Conservation (phyloP, 768 basidiomycete genomes). For the Clitopilus hobsonii region DNA sequence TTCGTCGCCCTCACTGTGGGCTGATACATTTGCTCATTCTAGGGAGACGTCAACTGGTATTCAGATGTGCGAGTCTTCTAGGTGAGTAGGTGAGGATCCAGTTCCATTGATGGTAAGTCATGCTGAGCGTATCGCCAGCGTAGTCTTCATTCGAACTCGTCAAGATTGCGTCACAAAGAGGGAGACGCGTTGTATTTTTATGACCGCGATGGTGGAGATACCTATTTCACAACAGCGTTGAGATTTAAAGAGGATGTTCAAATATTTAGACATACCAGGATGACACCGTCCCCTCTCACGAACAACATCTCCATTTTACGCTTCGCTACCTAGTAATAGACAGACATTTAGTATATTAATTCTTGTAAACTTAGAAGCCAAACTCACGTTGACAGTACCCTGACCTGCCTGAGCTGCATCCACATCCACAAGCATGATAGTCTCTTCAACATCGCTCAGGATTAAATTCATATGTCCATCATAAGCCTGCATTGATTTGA, state of each 20-base stretch:
- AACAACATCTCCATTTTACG: constrained; percentile 98
- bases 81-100: neutral
- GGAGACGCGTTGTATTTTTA: constrained; percentile 22
- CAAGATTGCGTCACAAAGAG: neutral
- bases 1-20: neutral
- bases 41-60: neutral
- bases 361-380: constrained; percentile 31
- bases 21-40: neutral
- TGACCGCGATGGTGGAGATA: constrained; percentile 76
- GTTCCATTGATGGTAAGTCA: neutral
- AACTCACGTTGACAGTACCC: constrained; percentile 60
- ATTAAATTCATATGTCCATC: constrained; percentile 99
- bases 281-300: constrained; percentile 95
- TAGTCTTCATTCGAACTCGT: neutral
- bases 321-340: constrained; percentile 70
- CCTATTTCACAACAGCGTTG: constrained; percentile 37
- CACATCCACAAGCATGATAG: constrained; percentile 92
- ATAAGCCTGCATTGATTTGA: constrained; percentile 66
- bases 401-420: constrained; percentile 57
- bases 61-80: neutral
- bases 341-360: constrained; percentile 60
- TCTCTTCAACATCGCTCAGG: constrained; percentile 95
- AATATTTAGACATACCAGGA: constrained; percentile 58
- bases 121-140: neutral
- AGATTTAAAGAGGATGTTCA: constrained; percentile 6